Evolutionary conservation across 2,329 filamentous ascomycete genomes (phyloP).

Genomic region (Stachybotrys chartarum): DNA sequence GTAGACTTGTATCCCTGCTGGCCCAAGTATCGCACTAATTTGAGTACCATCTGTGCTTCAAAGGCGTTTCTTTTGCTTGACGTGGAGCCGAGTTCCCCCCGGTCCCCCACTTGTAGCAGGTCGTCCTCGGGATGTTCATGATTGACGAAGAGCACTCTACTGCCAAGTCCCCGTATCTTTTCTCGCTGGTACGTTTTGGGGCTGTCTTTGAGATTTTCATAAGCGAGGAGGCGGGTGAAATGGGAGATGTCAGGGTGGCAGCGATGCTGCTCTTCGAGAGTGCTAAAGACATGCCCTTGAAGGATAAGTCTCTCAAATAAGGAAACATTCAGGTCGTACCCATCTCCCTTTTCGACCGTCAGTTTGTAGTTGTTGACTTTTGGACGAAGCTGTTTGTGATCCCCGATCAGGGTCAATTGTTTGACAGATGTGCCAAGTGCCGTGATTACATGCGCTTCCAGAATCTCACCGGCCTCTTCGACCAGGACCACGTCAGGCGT

Average conservation of each 20-base stretch:
- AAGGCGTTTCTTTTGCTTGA: constrained; percentile 53
- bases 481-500: constrained; percentile 55
- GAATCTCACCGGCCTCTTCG: constrained; percentile 68
- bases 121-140: constrained; percentile 49
- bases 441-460: constrained; percentile 57
- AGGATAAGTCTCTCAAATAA: constrained; percentile 62
- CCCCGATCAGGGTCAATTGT: constrained; percentile 64
- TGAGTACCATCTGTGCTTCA: constrained; percentile 60
- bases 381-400: constrained; percentile 65
- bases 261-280: constrained; percentile 56
- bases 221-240: constrained; percentile 50
- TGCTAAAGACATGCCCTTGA: constrained; percentile 44
- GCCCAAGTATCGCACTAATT: constrained; percentile 56
- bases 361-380: constrained; percentile 56
- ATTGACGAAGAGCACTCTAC: constrained; percentile 59
- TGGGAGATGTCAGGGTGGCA: constrained; percentile 62
- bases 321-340: constrained; percentile 60
- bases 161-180: constrained; percentile 46
- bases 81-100: constrained; percentile 38
- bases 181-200: constrained; percentile 38
- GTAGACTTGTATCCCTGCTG: constrained; percentile 65
- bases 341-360: constrained; percentile 55
- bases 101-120: constrained; percentile 34
- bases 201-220: constrained; percentile 53
- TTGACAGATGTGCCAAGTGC: constrained; percentile 48